Evolutionary conservation across 2,329 filamentous ascomycete species (phyloP), one percentile per base, ranked within the genome.

Genomic region (Diaporthe amygdali): DNA sequence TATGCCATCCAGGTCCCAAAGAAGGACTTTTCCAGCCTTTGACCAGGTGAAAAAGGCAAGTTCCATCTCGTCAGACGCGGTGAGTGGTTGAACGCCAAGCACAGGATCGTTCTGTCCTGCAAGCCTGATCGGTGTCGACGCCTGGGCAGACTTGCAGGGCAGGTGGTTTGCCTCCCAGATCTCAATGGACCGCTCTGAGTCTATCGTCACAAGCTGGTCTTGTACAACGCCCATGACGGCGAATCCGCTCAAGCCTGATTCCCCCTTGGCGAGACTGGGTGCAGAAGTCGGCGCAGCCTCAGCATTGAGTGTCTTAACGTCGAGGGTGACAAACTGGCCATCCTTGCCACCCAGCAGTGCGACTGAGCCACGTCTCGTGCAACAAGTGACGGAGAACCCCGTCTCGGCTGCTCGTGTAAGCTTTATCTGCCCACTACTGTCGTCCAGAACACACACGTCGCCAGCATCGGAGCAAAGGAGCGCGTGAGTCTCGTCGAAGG

Each of bases 1-100:
- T 66, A 86, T 87, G 27, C 96, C 96, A 61, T 94, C 87, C 17
- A 90, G 80, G 75, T 91, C 89, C 96, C 96, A 99, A 75, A 97
- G 93, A 30, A 94, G 89, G 64, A 98, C 88, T 20, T 89, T 90
- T 6, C 96, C 96, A 66, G 91, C 91, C 27, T 89, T 90, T 2
- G 96, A 95, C 94, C 95, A 99, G 0, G 95, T 98, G 74, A 95
- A 91, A 77, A 98, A 98, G 10, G 91, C 88, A 0, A 94, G 91
- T 27, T 88, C 85, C 30, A 90, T 82, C 5, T 84, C 79, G 71
- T 93, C 93, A 0, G 89, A 86, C 27, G 84, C 84, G 3, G 86
- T 80, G 5, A 98, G 82, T 0, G 90, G 81, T 66, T 91, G 88
- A 1, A 98, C 91, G 17, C 96, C 96, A 51, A 95, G 81, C n/a